Evolutionary conservation across 345 rosid genomes (phyloP).

Genomic region (Xanthoceras sorbifolium): DNA sequence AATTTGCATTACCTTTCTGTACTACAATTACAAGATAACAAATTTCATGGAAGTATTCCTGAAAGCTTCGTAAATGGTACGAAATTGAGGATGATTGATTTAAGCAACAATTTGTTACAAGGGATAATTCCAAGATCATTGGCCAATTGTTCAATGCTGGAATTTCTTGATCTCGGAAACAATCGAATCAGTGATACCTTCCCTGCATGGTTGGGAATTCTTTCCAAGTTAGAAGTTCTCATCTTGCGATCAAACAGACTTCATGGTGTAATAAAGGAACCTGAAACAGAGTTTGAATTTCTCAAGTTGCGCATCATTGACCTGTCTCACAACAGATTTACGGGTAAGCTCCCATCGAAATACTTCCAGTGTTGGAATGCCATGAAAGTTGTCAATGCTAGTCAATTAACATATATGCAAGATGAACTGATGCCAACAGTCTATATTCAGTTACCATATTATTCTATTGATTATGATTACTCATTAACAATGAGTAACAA

Average conservation of each 20-base stretch:
- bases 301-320: conserved; percentile 16
- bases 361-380: conserved; percentile 22
- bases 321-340: conserved; percentile 14
- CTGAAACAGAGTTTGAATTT: background rate
- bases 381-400: conserved; percentile 18
- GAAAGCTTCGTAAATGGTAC: background rate
- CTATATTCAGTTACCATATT: too few species aligned
- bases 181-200: conserved; percentile 22
- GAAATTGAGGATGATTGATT: too few species aligned
- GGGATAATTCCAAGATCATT: too few species aligned
- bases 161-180: too few species aligned
- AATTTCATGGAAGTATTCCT: conserved; percentile 23
- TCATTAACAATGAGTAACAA: background rate
- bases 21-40: conserved; percentile 20
- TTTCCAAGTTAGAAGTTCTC: background rate
- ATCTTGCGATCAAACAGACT: conserved; percentile 7
- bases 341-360: conserved; percentile 15
- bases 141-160: too few species aligned
- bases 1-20: background rate
- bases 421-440: too few species aligned
- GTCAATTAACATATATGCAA: background rate
- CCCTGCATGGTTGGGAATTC: conserved; percentile 24
- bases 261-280: background rate
- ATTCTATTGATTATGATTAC: background rate
- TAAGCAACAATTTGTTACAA: too few species aligned